phyloP scores from a whole-genome alignment of 2,329 filamentous ascomycete species.

The Claviceps cyperi region DNA sequence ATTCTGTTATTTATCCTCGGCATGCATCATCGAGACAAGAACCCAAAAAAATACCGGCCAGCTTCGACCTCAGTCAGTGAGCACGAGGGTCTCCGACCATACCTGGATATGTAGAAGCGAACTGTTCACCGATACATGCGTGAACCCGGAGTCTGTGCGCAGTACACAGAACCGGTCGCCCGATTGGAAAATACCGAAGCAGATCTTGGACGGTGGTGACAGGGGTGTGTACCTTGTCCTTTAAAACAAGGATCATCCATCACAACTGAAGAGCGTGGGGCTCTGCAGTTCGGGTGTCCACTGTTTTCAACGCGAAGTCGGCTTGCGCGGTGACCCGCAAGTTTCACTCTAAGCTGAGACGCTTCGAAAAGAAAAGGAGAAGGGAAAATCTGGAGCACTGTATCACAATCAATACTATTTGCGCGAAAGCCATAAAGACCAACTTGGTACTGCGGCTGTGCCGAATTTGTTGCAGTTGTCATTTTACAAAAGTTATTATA shows the following conservation, averaged over 20 bases:
- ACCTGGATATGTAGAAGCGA: background rate
- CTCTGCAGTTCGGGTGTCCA: background rate
- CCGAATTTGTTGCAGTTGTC: slow-evolving; percentile 3
- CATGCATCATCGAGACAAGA: background rate
- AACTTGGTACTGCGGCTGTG: background rate
- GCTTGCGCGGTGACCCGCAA: slow-evolving; percentile 1
- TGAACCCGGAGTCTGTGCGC: background rate
- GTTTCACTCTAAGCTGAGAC: slow-evolving; percentile 3
- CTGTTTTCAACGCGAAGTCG: background rate
- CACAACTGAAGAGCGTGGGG: background rate
- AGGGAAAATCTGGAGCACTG: background rate
- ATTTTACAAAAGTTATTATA: slow-evolving; percentile 6
- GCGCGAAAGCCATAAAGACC: slow-evolving; percentile 2
- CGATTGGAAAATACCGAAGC: background rate
- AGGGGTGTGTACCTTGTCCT: background rate
- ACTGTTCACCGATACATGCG: background rate
- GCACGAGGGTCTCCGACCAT: background rate
- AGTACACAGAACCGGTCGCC: background rate
- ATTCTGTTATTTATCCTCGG: background rate
- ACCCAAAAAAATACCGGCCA: background rate
- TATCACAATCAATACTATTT: slow-evolving; percentile 1
- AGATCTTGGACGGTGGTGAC: background rate
- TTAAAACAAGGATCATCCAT: background rate
- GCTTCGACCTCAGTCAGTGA: background rate
- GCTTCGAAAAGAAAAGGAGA: background rate